Percentiles rank a stretch among this genome's conserved stretches.
phyloP scores from a whole-genome alignment of 2,329 filamentous ascomycete genomes.

The Capronia americana region DNA sequence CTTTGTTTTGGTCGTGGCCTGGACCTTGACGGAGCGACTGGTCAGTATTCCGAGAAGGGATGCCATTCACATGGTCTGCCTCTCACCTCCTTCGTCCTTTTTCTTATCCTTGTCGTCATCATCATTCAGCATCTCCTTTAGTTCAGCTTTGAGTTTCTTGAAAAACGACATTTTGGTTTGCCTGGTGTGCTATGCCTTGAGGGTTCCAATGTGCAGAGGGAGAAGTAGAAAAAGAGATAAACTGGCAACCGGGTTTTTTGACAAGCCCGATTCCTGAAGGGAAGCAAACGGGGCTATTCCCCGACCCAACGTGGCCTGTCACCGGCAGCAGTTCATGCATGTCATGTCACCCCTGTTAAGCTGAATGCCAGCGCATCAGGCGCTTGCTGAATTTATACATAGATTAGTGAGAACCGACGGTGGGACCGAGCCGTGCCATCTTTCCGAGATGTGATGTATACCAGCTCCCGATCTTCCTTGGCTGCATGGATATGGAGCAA shows the following conservation, averaged over 20 bases:
- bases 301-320: background rate
- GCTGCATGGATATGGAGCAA: constrained; percentile 16
- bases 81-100: constrained; percentile 18
- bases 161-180: constrained; percentile 30
- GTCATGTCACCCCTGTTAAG: constrained; percentile 6
- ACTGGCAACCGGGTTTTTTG: background rate
- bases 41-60: background rate
- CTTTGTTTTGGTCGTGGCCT: background rate
- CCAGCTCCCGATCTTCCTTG: constrained; percentile 10
- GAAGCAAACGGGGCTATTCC: background rate
- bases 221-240: constrained; percentile 1
- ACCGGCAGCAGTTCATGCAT: constrained; percentile 18
- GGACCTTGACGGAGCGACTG: background rate
- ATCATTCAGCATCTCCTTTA: constrained; percentile 36
- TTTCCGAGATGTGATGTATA: constrained; percentile 1
- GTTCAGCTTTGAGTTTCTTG: constrained; percentile 35
- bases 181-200: background rate
- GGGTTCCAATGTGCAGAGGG: background rate
- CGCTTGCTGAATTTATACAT: background rate
- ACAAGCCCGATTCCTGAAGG: background rate
- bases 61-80: background rate
- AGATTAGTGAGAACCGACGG: background rate
- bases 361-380: constrained; percentile 20
- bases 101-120: constrained; percentile 28
- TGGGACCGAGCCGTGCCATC: constrained; percentile 2